A percentile compares a stretch with the other conserved stretches of the same genome.
phyloP scores from a whole-genome alignment of 306 rosid species.

The Inga laurina region DNA sequence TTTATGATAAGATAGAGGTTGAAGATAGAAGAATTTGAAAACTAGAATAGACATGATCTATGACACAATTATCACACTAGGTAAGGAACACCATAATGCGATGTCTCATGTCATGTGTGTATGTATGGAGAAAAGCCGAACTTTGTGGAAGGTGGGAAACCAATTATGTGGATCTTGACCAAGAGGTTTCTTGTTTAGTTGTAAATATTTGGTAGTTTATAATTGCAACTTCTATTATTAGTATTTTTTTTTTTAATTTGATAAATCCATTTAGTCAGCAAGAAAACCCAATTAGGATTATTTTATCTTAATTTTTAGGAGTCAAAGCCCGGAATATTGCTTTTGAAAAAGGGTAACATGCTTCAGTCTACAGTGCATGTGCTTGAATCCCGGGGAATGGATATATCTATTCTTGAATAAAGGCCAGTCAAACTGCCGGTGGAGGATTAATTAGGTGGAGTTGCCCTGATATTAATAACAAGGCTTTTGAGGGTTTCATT shows the following conservation, averaged over 20 bases:
- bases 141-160: background rate
- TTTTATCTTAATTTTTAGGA: constrained; percentile 29
- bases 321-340: constrained; percentile 53
- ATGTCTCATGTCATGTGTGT: constrained; percentile 4
- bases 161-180: background rate
- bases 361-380: constrained; percentile 72
- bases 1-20: constrained; percentile 1
- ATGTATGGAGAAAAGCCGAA: background rate
- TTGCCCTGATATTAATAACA: background rate
- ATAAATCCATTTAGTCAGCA: constrained; percentile 54
- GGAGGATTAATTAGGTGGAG: background rate
- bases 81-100: background rate
- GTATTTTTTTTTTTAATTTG: background rate
- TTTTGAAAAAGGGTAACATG: constrained; percentile 71
- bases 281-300: constrained; percentile 26
- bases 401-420: constrained; percentile 14
- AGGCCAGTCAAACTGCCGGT: constrained; percentile 19
- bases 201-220: constrained; percentile 4
- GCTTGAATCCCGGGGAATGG: constrained; percentile 38
- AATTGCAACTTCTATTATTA: constrained; percentile 8
- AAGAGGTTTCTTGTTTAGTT: constrained; percentile 5
- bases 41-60: background rate
- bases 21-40: background rate
- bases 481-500: background rate
- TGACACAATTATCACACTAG: background rate